Percentiles rank a stretch among this genome's conserved stretches.
phyloP scores from a whole-genome alignment of 1,139 yeast species.

The Lodderomyces metapsilosis region DNA sequence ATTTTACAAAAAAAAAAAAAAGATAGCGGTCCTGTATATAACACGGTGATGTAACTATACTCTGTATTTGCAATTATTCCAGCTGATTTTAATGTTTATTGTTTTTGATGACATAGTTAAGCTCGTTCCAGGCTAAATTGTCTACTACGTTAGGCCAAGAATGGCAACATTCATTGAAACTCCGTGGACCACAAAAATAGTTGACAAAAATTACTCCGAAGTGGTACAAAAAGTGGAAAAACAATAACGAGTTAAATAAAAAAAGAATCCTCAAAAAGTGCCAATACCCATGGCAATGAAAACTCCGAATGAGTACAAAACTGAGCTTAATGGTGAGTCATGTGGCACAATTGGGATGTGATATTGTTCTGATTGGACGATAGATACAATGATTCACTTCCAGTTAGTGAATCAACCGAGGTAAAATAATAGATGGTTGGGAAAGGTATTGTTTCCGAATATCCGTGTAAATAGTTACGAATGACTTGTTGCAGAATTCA shows the following conservation, averaged over 20 bases:
- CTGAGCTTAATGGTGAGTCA: neutral
- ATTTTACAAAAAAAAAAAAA: neutral
- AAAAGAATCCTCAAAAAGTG: neutral
- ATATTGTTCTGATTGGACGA: neutral
- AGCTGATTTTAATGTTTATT: neutral
- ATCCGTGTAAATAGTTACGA: too few species aligned
- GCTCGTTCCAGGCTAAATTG: too few species aligned
- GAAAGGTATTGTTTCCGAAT: too few species aligned
- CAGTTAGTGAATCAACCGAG: neutral
- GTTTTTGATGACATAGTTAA: too few species aligned
- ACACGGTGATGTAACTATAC: neutral
- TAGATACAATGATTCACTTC: neutral
- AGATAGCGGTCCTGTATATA: neutral
- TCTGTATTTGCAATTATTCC: neutral
- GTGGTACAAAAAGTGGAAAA: slow-evolving; percentile 4
- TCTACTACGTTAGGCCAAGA: too few species aligned
- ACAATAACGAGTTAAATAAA: neutral
- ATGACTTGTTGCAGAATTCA: too few species aligned
- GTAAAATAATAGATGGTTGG: too few species aligned
- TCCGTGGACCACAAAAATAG: neutral
- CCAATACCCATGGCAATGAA: neutral
- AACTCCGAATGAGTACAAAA: neutral
- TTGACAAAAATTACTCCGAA: neutral
- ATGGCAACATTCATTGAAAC: too few species aligned
- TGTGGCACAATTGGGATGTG: neutral